Evolutionary conservation across 2,329 filamentous ascomycete species (phyloP), one percentile per base, ranked within the genome.

Genomic region (Amylocarpus encephaloides): DNA sequence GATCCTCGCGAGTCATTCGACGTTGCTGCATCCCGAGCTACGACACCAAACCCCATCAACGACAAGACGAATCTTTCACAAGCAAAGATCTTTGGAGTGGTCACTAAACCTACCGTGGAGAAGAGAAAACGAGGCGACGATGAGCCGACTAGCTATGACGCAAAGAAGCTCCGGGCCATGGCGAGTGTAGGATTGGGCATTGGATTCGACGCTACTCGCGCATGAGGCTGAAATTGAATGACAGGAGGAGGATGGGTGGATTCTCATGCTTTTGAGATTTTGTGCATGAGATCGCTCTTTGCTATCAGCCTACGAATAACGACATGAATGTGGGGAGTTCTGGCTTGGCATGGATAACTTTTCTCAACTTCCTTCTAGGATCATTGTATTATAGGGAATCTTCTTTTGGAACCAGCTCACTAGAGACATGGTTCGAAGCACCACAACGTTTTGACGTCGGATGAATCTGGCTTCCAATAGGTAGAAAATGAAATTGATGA

Each of bases 71-170:
- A 39, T 39, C 55, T 75, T 33, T 69, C 79, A n/a, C 82, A 86
- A 64, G 75, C 74, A 35, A 85, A 80, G 63, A 66, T 86, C 4
- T 83, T 82, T 61, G 81, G 80, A 1, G 72, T 77, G 33, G 73
- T 84, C 26, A 79, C 74, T 59, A 85, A 85, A 65, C 64, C 71
- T 12, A 71, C 71, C 39, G 63, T 70, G 48, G 69, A 72, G 6
- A 67, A 67, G 60, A 53, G 63, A 18, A 65, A 63, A 51, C 54
- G 52, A 3, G 49, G 45, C 26, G 59, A 59, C 22, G 60, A 60
- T 18, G 38, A 51, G 6, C 43, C 53, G 43, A 19, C 26, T 12
- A 49, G 50, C 13, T 46, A 50, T 46, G 26, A 49, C 30, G 62
- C 68, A 12, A 83, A 82, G 67, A 76, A 75, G 61, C 66, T 72